phyloP scores from a whole-genome alignment of 2,329 filamentous ascomycete genomes.

The Penicillium sumatraense region DNA sequence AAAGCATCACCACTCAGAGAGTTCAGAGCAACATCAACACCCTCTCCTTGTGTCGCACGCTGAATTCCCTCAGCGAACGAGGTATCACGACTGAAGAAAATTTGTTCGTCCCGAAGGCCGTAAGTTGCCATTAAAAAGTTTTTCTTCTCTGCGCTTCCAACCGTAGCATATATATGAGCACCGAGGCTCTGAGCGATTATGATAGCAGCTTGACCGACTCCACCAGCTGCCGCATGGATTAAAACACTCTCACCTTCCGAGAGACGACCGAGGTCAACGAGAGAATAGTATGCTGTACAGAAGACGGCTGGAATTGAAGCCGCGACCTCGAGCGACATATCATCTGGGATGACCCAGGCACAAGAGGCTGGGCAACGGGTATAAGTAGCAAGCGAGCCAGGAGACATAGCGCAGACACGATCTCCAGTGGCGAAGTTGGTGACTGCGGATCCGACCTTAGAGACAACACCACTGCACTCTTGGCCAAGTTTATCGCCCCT shows the following conservation, averaged over 20 bases:
- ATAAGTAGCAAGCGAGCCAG: constrained; percentile 34
- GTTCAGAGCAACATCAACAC: constrained; percentile 36
- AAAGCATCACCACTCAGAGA: constrained; percentile 34
- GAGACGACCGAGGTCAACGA: constrained; percentile 31
- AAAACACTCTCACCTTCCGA: constrained; percentile 25
- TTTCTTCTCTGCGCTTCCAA: constrained; percentile 27
- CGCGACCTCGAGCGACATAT: constrained; percentile 31
- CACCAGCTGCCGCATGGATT: constrained; percentile 32
- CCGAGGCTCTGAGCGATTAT: constrained; percentile 27
- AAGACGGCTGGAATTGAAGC: constrained; percentile 33
- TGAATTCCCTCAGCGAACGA: constrained; percentile 30
- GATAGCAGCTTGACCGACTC: constrained; percentile 31
- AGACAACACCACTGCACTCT: constrained; percentile 47
- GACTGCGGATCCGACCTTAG: constrained; percentile 30
- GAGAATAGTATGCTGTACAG: constrained; percentile 32
- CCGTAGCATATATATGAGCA: constrained; percentile 30
- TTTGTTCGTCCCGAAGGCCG: constrained; percentile 14
- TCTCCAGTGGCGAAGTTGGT: constrained; percentile 44
- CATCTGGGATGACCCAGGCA: constrained; percentile 37
- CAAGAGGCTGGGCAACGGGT: constrained; percentile 35
- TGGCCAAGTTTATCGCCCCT: constrained; percentile 35
- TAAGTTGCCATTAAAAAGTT: constrained; percentile 25
- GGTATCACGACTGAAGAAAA: constrained; percentile 26
- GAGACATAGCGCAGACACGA: constrained; percentile 45
- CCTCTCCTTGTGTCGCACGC: constrained; percentile 29